phyloP scores from a whole-genome alignment of 1,139 yeast genomes.

The Yamadazyma conglobata region DNA sequence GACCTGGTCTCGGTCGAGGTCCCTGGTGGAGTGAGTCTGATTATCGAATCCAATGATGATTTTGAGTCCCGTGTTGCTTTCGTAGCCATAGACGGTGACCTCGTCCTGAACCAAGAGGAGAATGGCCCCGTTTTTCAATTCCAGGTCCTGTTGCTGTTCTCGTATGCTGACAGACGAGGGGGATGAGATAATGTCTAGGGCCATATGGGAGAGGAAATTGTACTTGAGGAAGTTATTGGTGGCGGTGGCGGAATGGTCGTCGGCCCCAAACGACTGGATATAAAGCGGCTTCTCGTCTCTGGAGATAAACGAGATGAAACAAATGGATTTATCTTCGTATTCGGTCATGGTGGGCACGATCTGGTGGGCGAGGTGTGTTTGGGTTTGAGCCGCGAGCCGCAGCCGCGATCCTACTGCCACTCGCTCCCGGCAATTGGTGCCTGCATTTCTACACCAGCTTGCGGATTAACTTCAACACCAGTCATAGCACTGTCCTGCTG shows the following conservation, averaged over 20 bases:
- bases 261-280: conserved; percentile 47
- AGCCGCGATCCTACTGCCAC: no score
- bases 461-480: no score
- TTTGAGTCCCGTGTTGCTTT: conserved; percentile 59
- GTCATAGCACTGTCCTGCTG: no score
- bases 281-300: conserved; percentile 58
- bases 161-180: conserved; percentile 42
- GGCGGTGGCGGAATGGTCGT: conserved; percentile 8
- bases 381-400: no score
- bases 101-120: conserved; percentile 60
- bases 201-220: conserved; percentile 65
- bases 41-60: conserved; percentile 47
- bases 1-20: conserved; percentile 6
- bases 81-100: conserved; percentile 58
- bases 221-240: conserved; percentile 51
- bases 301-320: conserved; percentile 53
- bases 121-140: conserved; percentile 21
- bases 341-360: conserved; percentile 6
- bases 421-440: no score
- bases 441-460: no score
- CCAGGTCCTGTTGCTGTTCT: conserved; percentile 34
- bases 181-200: conserved; percentile 58
- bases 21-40: conserved; percentile 7
- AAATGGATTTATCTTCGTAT: conserved; percentile 20
- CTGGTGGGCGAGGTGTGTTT: no score